Evolutionary conservation across 2,329 filamentous ascomycete genomes (phyloP), one percentile per base, ranked within the genome.

Genomic region (Colletotrichum phormii): DNA sequence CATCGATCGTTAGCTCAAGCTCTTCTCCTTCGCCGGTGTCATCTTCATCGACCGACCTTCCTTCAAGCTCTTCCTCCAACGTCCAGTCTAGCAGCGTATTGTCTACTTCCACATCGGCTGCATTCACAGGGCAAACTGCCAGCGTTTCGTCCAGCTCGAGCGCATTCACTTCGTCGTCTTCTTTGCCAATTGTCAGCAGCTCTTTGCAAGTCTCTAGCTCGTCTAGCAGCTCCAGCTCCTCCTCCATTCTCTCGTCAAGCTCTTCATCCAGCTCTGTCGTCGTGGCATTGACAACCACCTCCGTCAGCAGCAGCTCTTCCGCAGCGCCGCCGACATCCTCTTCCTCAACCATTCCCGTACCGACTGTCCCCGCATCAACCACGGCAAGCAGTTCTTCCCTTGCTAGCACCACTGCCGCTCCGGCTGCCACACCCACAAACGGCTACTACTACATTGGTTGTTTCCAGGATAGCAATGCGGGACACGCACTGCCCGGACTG

Each of bases 381-480:
- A 72, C 75, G 9, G 24, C 37, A 2, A 71, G 62, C 22, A 59
- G 37, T 12, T 60, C 72, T 2, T 18, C 15, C n/a, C 31, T 18
- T 11, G 37, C 26, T 1, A 73, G 35, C 63, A 57, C 51, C 5
- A 64, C 71, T 9, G 58, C 73, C 2, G 55, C 55, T 11, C 69
- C 75, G 13, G 72, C 74, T 2, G 64, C 78, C 22, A 77, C 72
- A 1, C 67, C 77, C 24, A 79, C 77, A 29, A 75, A 75, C 18
- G 77, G 78, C 5, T 81, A 81, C 76, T 73, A 77, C 35, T 78
- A 76, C 35, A 37, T 78, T 18, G 80, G 80, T 63, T 82, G 80
- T 72, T 82, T 77, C 76, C 64, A 67, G 7, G 80, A 80, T 49
- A 74, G 73, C 2, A 75, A 71, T 1, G 58, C 42, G n/a, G 77